Percentiles rank a stretch among this genome's conserved stretches.
phyloP scores from a whole-genome alignment of 176 grass and related monocot genomes.

The Eleusine indica region DNA sequence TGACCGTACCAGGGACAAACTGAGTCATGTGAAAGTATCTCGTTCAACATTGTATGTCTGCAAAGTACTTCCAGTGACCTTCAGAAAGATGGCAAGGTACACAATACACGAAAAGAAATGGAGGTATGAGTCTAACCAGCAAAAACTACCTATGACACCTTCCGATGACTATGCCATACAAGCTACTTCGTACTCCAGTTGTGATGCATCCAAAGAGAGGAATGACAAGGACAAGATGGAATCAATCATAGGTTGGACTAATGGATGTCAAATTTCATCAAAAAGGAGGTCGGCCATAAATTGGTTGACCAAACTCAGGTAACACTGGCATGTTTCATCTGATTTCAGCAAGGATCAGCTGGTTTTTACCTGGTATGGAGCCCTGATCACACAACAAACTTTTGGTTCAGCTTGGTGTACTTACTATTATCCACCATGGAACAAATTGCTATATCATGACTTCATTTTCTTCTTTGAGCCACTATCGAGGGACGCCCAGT shows the following conservation, averaged over 20 bases:
- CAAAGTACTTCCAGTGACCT: background rate
- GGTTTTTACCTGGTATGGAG: background rate
- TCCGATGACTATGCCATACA: background rate
- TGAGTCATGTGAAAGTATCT: background rate
- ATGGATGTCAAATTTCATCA: background rate
- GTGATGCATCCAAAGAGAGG: background rate
- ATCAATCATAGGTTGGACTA: background rate
- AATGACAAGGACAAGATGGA: background rate
- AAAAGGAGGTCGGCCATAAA: background rate
- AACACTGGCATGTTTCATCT: background rate
- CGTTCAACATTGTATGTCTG: background rate
- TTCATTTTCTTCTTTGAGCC: conserved; percentile 43
- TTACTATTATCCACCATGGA: background rate
- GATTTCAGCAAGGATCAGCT: background rate
- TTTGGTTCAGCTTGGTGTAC: background rate
- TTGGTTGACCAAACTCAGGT: background rate
- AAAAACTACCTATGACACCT: background rate
- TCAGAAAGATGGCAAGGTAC: background rate
- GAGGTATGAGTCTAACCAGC: background rate
- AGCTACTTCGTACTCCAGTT: background rate
- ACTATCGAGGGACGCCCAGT: conserved; percentile 60
- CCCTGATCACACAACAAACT: background rate
- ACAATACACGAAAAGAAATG: background rate
- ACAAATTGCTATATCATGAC: conserved; percentile 28
- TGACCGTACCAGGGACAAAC: background rate